Evolutionary conservation across 73 alveolate species (phyloP), one percentile per base, ranked within the genome.

Genomic region (Stentor coeruleus): DNA sequence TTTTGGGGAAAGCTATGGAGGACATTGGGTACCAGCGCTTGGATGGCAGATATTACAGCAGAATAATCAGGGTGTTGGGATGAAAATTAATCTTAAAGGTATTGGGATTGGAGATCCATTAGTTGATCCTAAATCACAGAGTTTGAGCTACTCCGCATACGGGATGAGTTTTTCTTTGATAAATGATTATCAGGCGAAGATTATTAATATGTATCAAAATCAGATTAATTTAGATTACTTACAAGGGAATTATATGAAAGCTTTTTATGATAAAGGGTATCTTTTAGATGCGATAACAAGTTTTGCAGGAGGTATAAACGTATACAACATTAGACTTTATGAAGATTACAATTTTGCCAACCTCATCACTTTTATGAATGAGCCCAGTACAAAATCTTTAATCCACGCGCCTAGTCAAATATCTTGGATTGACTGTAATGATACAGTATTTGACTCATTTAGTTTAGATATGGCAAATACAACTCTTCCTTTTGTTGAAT

Each of bases 1-100:
- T 30, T 58, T 92, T 74, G 98, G 98, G 0, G 98, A 93, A 77
- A 80, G 92, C 42, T 93, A 93, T 89, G 98, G 95, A 74, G 98
- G 98, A 39, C 91, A 91, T 39, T 93, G 86, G 76, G 85, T 89
- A 72, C 98, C 98, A 20, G 87, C 84, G 58, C 73, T 91, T 49
- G 93, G 95, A 36, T 59, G 58, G 58, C 37, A 76, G 39, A 42
- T 93, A 39, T 11, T 82, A 31, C 20, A 81, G 39, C 66, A 84
- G 83, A 83, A 83, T 36, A 84, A 76, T 74, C 81, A 36, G 35
- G 28, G 28, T 31, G 35, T 31, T 57, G 35, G 28, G 28, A 20
- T 57, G 15, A 57, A 57, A 57, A 30, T 66, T 2, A 85, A 81
- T 85, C 87, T 88, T 35, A 82, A 86, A 57, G 94, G 90, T 31